phyloP scores from a whole-genome alignment of 2,329 filamentous ascomycete genomes.

The Verticillium albo-atrum region DNA sequence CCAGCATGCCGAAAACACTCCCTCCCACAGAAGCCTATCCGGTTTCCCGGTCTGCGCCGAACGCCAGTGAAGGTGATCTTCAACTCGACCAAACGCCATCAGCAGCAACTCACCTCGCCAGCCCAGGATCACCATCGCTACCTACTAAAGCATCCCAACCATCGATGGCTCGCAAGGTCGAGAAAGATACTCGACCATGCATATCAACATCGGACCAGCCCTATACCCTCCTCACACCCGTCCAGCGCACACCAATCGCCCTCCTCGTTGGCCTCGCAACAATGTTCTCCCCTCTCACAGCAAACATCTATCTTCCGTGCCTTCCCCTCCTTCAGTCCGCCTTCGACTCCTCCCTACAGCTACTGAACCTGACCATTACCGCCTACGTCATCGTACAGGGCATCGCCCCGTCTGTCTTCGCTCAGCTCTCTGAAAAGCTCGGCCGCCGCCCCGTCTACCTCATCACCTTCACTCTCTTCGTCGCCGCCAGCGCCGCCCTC shows the following conservation, averaged over 20 bases:
- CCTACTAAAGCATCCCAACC: no score
- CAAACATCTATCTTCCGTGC: constrained; percentile 41
- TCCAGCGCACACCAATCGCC: constrained; percentile 40
- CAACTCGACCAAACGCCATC: no score
- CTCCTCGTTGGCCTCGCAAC: constrained; percentile 50
- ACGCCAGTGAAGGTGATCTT: no score
- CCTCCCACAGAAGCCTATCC: no score
- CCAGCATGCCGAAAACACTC: no score
- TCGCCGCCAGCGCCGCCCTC: constrained; percentile 38
- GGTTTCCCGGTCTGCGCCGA: no score
- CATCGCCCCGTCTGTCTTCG: neutral
- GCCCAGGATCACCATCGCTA: no score
- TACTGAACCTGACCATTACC: neutral
- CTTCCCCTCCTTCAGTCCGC: constrained; percentile 44
- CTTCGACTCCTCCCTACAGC: constrained; percentile 31
- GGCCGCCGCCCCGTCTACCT: constrained; percentile 38
- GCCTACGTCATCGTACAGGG: neutral
- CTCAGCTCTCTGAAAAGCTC: neutral
- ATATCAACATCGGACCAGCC: no score
- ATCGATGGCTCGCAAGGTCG: no score
- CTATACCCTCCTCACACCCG: constrained; percentile 16
- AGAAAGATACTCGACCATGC: no score
- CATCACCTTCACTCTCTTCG: constrained; percentile 37
- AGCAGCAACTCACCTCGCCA: no score
- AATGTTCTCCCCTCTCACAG: constrained; percentile 42